These are phyloP conservation scores for Candida railenensis DNA, from an alignment of 805 yeast genomes.

Conservation along the genomic window DNA sequence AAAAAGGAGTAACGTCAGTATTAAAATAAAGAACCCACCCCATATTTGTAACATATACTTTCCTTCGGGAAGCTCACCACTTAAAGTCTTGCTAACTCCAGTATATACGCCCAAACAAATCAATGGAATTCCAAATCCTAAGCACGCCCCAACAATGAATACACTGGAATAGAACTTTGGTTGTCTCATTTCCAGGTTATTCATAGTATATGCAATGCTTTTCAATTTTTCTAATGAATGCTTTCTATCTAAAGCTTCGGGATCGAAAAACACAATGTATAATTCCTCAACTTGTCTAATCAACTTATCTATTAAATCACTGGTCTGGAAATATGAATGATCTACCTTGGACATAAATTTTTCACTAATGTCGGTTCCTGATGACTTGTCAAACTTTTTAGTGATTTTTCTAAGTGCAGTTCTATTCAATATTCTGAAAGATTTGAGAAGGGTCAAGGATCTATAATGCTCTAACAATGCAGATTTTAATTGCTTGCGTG, in stretches of 20 bases:
- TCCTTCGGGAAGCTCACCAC: conserved; percentile 51
- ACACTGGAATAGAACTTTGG: conserved; percentile 40
- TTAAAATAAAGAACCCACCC: conserved; percentile 81
- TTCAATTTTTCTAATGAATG: conserved; percentile 66
- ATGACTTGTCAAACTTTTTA: conserved; percentile 85
- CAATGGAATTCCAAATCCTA: conserved; percentile 74
- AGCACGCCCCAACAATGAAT: conserved; percentile 62
- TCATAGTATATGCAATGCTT: conserved; percentile 40
- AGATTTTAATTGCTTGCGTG: conserved; percentile 63
- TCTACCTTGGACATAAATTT: conserved; percentile 60
- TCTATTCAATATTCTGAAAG: conserved; percentile 73
- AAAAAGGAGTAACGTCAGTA: conserved; percentile 61
- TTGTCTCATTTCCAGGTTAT: conserved; percentile 24
- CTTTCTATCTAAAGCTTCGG: conserved; percentile 52
- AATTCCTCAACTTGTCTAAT: conserved; percentile 64
- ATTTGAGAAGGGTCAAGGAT: conserved; percentile 64
- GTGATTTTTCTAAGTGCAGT: conserved; percentile 88
- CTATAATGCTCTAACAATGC: conserved; percentile 75
- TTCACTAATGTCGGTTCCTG: conserved; percentile 41
- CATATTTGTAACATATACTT: conserved; percentile 74
- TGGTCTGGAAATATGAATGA: conserved; percentile 54
- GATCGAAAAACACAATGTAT: conserved; percentile 64
- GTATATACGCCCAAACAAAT: conserved; percentile 55
- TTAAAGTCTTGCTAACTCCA: conserved; percentile 44
- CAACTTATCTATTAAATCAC: conserved; percentile 67